Conservation (phyloP, 148 eudicot species). For the Arbutus unedo region DNA sequence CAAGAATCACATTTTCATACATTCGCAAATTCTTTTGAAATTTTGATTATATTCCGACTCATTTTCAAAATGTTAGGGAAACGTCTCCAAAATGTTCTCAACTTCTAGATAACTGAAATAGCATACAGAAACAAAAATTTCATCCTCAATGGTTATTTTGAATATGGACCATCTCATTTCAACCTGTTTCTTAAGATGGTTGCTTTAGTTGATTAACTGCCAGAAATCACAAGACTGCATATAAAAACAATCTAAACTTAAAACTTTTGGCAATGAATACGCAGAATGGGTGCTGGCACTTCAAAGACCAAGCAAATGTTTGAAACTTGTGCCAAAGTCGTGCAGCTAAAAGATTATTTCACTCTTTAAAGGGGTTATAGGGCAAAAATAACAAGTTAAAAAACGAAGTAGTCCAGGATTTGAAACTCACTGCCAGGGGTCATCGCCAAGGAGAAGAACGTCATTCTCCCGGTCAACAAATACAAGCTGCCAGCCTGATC, state of each 20-base stretch:
- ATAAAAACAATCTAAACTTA: not conserved
- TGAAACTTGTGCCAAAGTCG: not conserved
- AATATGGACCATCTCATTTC: not conserved
- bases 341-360: not conserved
- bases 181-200: not conserved
- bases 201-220: not conserved
- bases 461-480: slow-evolving; percentile 99
- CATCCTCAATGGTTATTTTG: not conserved
- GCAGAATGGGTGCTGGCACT: not conserved
- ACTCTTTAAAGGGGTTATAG: not conserved
- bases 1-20: not conserved
- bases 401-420: not conserved
- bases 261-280: not conserved
- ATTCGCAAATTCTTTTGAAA: not conserved
- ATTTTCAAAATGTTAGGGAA: not conserved
- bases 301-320: not conserved
- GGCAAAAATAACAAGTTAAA: not conserved
- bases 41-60: not conserved
- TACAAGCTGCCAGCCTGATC: slow-evolving; percentile 99
- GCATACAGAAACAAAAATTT: not conserved
- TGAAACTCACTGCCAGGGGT: slow-evolving; percentile 94
- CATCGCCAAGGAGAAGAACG: slow-evolving; percentile 99
- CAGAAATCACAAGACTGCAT: not conserved
- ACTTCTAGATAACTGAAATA: not conserved
- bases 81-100: not conserved